These are phyloP conservation scores for Cladosporium sphaerospermum DNA, from an alignment of 2,329 filamentous ascomycete species.

Conservation along the genomic window DNA sequence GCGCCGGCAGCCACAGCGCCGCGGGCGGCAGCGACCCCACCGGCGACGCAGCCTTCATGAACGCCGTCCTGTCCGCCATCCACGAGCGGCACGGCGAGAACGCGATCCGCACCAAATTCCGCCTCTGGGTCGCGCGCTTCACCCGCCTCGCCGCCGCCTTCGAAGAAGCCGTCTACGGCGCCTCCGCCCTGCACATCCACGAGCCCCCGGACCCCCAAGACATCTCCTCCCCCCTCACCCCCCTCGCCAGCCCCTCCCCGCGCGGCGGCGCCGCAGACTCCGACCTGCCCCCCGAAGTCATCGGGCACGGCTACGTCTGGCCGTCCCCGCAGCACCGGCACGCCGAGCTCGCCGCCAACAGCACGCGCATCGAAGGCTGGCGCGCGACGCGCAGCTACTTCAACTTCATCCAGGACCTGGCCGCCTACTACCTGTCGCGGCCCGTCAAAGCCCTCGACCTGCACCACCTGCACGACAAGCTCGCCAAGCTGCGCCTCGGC, in stretches of 20 bases:
- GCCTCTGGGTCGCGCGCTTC: conserved; percentile 90
- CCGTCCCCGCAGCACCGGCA: conserved; percentile 71
- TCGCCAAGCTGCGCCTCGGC: conserved; percentile 73
- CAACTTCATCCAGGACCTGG: conserved; percentile 63
- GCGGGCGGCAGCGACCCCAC: conserved; percentile 58
- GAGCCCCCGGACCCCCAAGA: conserved; percentile 64
- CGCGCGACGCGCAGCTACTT: conserved; percentile 92
- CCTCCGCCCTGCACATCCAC: conserved; percentile 75
- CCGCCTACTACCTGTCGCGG: conserved; percentile 27
- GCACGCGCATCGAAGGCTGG: conserved; percentile 93
- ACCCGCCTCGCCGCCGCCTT: conserved; percentile 88
- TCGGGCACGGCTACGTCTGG: conserved; percentile 93
- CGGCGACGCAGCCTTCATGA: conserved; percentile 84
- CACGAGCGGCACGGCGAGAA: conserved; percentile 80
- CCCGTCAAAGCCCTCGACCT: conserved; percentile 79
- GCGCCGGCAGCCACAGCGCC: conserved; percentile 19
- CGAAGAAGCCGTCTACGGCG: conserved; percentile 91
- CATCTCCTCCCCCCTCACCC: conserved; percentile 58
- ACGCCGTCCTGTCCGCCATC: conserved; percentile 76
- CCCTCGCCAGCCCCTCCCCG: conserved; percentile 12
- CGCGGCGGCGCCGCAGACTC: background rate
- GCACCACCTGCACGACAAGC: conserved; percentile 84
- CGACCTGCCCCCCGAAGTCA: conserved; percentile 24
- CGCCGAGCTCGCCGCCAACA: conserved; percentile 83
- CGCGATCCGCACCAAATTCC: conserved; percentile 85